Evolutionary conservation across 2,329 filamentous ascomycete species (phyloP), one percentile per base, ranked within the genome.

Genomic region (Nothophaeocryptopus gaeumannii): DNA sequence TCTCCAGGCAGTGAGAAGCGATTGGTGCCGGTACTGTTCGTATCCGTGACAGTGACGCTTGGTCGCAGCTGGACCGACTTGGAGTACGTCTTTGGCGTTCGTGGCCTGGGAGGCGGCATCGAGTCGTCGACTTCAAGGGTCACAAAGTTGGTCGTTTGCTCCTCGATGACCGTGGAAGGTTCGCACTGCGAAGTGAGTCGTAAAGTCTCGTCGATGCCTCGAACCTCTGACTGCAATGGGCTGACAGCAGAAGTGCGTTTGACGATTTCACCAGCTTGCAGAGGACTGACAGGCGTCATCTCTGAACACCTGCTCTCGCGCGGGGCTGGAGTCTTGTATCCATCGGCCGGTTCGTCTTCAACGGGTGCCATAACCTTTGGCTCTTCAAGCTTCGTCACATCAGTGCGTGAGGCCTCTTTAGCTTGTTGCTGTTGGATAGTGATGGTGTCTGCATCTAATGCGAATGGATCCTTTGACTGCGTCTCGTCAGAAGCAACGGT

Each of bases 361-460:
- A 26, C 20, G 5, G 16, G 38, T 4, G 42, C 16, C 20, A 4
- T 7, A 4, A 26, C 20, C 20, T 26, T 26, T 7, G 20, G 20
- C 3, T 42, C 39, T 13, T 47, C 54, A 35, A 44, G 44, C 20
- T 50, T 51, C 11, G 43, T 26, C 11, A 45, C 16, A 5, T 50
- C 40, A 10, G 36, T 49, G 20, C 41, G 38, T 33, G 42, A 47
- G n/a, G 44, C 16, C 14, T 56, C 50, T 47, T 52, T 55, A 2
- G 51, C 45, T 52, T 55, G 37, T 39, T 64, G 63, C 33, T 63
- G 60, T 47, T 65, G 59, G 4, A 66, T 39, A 4, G 65, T 67
- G 40, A 67, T 64, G 11, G 65, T 67, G 40, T 67, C 65, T 3
- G 63, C 65, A 37, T 67, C 63, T 8, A 67, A 53, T 5, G 59